phyloP scores from a whole-genome alignment of 2,329 filamentous ascomycete species.

The Bipolaris sorokiniana region DNA sequence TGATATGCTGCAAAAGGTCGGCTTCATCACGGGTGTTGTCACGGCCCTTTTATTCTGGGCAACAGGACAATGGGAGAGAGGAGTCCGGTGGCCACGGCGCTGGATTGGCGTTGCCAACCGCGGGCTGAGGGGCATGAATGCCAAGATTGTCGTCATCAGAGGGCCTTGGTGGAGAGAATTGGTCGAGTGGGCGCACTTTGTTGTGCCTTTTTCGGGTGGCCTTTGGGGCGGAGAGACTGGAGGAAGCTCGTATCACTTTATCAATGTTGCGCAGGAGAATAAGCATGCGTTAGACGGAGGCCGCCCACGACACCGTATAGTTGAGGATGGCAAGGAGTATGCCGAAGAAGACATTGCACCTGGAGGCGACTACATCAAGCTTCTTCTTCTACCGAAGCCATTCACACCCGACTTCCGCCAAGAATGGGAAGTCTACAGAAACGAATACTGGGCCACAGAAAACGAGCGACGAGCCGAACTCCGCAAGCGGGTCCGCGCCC shows the following conservation, averaged over 20 bases:
- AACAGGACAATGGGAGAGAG: conserved; percentile 95
- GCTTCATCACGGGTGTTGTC: conserved; percentile 87
- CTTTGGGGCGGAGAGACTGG: conserved; percentile 55
- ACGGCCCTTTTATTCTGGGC: conserved; percentile 89
- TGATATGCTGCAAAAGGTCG: conserved; percentile 87
- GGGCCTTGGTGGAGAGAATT: conserved; percentile 82
- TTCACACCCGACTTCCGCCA: conserved; percentile 94
- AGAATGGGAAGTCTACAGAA: conserved; percentile 94
- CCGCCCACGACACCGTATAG: conserved; percentile 36
- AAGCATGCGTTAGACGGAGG: conserved; percentile 31
- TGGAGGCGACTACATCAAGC: conserved; percentile 89
- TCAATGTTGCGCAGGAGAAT: conserved; percentile 64
- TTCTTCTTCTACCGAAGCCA: conserved; percentile 88
- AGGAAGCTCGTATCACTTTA: conserved; percentile 75
- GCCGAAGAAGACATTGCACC: conserved; percentile 90
- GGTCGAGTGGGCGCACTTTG: conserved; percentile 73
- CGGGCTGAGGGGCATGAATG: conserved; percentile 89
- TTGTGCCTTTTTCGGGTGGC: conserved; percentile 70
- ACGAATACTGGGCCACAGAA: conserved; percentile 96
- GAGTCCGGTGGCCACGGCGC: conserved; percentile 88
- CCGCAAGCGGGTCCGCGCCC: conserved; percentile 70
- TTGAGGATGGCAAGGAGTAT: conserved; percentile 66
- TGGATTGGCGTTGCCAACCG: conserved; percentile 91
- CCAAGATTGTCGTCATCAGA: conserved; percentile 89
- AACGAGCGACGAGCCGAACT: conserved; percentile 84